Percentiles rank a stretch among this genome's conserved stretches.
Conservation (phyloP, 306 rosid species). For the Trifolium subterraneum region DNA sequence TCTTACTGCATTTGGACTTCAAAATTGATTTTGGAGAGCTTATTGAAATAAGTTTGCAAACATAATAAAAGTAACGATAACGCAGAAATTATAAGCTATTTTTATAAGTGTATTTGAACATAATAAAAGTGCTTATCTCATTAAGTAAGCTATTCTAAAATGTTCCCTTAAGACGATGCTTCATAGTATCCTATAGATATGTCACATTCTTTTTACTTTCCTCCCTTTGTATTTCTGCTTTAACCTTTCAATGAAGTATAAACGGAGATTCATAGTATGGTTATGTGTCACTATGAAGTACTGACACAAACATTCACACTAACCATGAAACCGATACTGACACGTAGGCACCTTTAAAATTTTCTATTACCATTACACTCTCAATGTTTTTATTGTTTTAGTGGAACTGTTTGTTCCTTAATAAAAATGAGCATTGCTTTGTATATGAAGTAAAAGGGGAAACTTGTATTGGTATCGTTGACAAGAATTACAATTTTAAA, state of each 20-base stretch:
- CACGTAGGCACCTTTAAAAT: background rate
- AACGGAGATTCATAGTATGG: constrained; percentile 18
- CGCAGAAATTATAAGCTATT: background rate
- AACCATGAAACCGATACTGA: background rate
- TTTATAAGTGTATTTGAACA: background rate
- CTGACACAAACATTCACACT: background rate
- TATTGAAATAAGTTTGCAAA: background rate
- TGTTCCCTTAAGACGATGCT: background rate
- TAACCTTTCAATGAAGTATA: too few relatives aligned
- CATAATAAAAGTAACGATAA: too few relatives aligned
- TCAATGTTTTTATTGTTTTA: too few relatives aligned
- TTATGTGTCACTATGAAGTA: background rate
- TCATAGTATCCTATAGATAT: background rate
- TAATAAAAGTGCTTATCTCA: background rate
- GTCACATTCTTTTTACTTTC: background rate
- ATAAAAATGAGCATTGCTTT: too few relatives aligned
- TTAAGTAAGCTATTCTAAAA: background rate
- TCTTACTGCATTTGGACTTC: constrained; percentile 25
- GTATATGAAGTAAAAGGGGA: too few relatives aligned
- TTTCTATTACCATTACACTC: too few relatives aligned
- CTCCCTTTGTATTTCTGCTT: background rate
- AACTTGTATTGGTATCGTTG: constrained; percentile 15
- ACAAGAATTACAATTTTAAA: constrained; percentile 22
- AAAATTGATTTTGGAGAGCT: background rate
- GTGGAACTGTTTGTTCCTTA: too few relatives aligned